Evolutionary conservation across 1,139 yeast species (phyloP), one percentile per base, ranked within the genome.

Genomic region (Suhomyces bolitotheri): DNA sequence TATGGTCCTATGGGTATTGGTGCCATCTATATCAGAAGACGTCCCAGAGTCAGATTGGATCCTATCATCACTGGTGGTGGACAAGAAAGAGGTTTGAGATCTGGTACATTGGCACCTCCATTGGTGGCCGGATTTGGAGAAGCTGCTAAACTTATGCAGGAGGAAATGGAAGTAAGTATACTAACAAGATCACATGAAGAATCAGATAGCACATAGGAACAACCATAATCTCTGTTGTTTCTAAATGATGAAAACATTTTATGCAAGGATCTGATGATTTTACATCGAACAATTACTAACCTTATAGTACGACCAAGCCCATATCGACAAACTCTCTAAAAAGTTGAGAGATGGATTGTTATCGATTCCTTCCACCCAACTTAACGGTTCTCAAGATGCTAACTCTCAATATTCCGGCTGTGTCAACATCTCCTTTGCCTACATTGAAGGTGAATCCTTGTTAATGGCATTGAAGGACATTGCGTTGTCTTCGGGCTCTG

Each of bases 1-100:
- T 92, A 94, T 62, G 99, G 98, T 4, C 99, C 99, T 47, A 92
- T 83, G 77, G 99, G 99, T 44, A 78, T 89, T 46, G 99, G 99
- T 54, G 99, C 98, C 11, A 73, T 90, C 51, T 92, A 78, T 57
- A 92, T 94, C 25, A 82, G 98, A 66, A 85, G 99, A 75, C 81
- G 98, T 64, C 99, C 99, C 47, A 82, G 99, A 67, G 98, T 94
- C 36, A 83, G 99, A 76, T 62, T 92, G 47, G 97, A 90, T 48
- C 97, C 99, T 22, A 71, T 92, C 41, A 85, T 92, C 49, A 84
- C 89, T 43, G 99, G 99, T 50, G 99, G 99, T 63, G 99, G 99
- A 36, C 99, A 92, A 69, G 99, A 92, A 68, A 83, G 99, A 67
- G 98, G 98, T 44, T 73, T 92, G 53, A 78, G 99, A 65, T 86